Evolutionary conservation across 805 yeast species (phyloP), one percentile per base, ranked within the genome.

Genomic region (Pichia ethanolica): DNA sequence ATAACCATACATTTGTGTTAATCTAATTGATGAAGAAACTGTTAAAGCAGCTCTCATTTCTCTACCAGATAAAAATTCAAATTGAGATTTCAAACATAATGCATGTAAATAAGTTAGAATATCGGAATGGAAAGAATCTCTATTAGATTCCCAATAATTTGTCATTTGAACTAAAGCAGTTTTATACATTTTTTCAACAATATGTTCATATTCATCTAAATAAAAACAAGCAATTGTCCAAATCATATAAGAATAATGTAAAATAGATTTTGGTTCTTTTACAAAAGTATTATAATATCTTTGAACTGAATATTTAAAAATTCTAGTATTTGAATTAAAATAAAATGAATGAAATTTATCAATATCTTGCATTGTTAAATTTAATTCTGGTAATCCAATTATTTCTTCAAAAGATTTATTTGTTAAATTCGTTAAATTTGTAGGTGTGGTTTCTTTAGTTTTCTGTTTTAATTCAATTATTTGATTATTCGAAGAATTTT

Each of bases 1-100:
- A 47, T 54, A 62, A 5, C 64, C 65, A 44, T 56, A 54, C 51
- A 65, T 53, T 52, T 63, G 67, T 6, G 63, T 49, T 39, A 62
- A 45, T 40, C 69, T 53, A 10, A 60, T 62, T 5, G 63, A 60
- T 8, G 52, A 43, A 20, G 59, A 53, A 35, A 63, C 53, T 10
- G 67, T 59, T 20, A 60, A 35, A 5, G 68, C 66, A 12, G 67
- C 60, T 37, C 57, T 51, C 49, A 59, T 41, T 30, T 60, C 62
- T 43, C 56, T 55, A n/a, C 58, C 62, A 12, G 63, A 41, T 28
- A 55, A 50, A 39, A 56, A 63, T 50, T 65, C 66, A 51, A 54
- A 59, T 32, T 53, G 51, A 1, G 65, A 53, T 44, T 63, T 63
- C n/a, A 53, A 38, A 11, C 56, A 51, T 10, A 62, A 40, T 9